Evolutionary conservation across 805 yeast genomes (phyloP).

Genomic region (Groenewaldozyma tartarivorans): DNA sequence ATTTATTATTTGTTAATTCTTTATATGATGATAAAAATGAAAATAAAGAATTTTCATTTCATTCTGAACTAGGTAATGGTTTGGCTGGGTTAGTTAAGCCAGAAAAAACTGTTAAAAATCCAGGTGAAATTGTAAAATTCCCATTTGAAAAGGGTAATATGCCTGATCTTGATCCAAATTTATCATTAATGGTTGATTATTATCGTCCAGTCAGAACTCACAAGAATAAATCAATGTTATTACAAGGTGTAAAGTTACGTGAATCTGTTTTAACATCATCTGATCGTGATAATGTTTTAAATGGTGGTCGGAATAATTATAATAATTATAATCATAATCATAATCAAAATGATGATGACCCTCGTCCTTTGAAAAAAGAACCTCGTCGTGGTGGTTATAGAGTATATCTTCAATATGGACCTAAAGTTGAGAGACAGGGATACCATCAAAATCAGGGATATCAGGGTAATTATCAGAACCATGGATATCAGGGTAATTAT

Average conservation of each 20-base stretch:
- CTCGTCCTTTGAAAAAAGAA: background rate
- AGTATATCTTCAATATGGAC: constrained; percentile 4
- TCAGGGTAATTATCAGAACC: constrained; percentile 10
- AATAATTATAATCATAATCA: constrained; percentile 10
- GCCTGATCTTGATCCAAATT: constrained; percentile 36
- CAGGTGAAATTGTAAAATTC: constrained; percentile 30
- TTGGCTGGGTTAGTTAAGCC: constrained; percentile 25
- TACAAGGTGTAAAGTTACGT: constrained; percentile 69
- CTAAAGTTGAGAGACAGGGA: background rate
- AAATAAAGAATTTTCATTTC: constrained; percentile 16
- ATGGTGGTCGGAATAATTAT: constrained; percentile 30
- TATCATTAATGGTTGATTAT: constrained; percentile 41
- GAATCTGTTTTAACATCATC: constrained; percentile 51
- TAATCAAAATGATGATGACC: constrained; percentile 7
- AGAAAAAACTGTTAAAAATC: constrained; percentile 31
- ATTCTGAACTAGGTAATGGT: constrained; percentile 22
- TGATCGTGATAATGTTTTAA: constrained; percentile 54
- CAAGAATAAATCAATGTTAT: constrained; percentile 67
- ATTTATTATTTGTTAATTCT: constrained; percentile 28
- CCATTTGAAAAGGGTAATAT: constrained; percentile 39
- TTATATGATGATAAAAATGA: constrained; percentile 30
- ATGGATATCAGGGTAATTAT: constrained; percentile 12
- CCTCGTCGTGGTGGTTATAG: constrained; percentile 17
- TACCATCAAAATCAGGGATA: constrained; percentile 12
- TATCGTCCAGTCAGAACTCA: constrained; percentile 48